Conservation (phyloP, 768 basidiomycete genomes). For the Pisolithus albus region DNA sequence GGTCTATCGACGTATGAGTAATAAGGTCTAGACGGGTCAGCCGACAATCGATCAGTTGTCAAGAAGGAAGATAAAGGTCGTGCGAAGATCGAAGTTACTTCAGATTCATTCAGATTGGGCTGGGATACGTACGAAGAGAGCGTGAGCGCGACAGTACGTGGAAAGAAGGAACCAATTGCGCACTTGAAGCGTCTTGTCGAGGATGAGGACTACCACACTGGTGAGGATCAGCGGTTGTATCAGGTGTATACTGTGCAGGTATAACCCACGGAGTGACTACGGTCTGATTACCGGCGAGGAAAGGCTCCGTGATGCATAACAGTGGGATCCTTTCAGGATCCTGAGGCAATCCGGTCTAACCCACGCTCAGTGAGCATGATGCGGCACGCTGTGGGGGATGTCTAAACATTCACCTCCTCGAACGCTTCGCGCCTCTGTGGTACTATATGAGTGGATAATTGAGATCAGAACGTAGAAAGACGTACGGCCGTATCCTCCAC, state of each 20-base stretch:
- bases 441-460: neutral
- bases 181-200: slow-evolving; percentile 71
- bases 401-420: slow-evolving; percentile 59
- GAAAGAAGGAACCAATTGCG: slow-evolving; percentile 8
- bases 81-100: slow-evolving; percentile 79
- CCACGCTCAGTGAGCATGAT: neutral
- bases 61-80: slow-evolving; percentile 77
- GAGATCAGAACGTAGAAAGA: neutral
- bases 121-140: slow-evolving; percentile 20
- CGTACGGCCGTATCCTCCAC: slow-evolving; percentile 76
- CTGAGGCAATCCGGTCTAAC: slow-evolving; percentile 74
- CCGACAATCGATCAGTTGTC: slow-evolving; percentile 44
- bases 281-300: slow-evolving; percentile 61
- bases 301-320: slow-evolving; percentile 74
- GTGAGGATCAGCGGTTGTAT: neutral
- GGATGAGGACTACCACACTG: slow-evolving; percentile 81
- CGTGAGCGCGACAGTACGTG: neutral
- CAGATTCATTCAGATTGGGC: slow-evolving; percentile 74
- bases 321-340: slow-evolving; percentile 66
- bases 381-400: neutral
- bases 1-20: slow-evolving; percentile 55
- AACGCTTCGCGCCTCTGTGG: slow-evolving; percentile 77
- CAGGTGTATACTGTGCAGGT: neutral
- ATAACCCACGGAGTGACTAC: slow-evolving; percentile 77
- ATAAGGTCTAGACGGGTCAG: slow-evolving; percentile 46